These are phyloP conservation scores for Cubamyces sp. DNA, from an alignment of 768 basidiomycete species.

Conservation along the genomic window DNA sequence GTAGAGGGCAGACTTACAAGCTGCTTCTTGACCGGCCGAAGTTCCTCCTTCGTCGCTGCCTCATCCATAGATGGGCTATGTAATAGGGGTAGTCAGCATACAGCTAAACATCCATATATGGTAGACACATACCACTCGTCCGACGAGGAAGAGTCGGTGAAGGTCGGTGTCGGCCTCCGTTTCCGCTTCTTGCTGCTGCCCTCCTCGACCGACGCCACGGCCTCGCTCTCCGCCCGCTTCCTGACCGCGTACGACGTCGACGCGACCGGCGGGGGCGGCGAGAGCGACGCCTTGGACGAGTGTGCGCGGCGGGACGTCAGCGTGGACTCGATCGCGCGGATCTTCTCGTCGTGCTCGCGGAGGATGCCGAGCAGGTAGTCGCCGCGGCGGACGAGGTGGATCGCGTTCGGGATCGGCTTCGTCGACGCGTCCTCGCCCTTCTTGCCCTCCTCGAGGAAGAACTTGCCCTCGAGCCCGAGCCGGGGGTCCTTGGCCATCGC, in stretches of 20 bases:
- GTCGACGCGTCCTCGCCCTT: conserved; percentile 85
- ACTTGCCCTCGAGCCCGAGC: conserved; percentile 86
- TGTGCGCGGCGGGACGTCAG: conserved; percentile 71
- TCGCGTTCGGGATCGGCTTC: conserved; percentile 94
- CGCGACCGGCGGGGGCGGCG: conserved; percentile 75
- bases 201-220: conserved; percentile 74
- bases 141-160: conserved; percentile 92
- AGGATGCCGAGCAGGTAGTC: conserved; percentile 89
- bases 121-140: conserved; percentile 79
- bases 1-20: conserved; percentile 56
- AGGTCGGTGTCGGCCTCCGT: conserved; percentile 93
- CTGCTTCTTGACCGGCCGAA: conserved; percentile 96
- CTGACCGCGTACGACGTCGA: conserved; percentile 71
- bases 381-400: conserved; percentile 95
- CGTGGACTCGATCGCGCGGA: conserved; percentile 85
- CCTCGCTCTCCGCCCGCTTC: conserved; percentile 85
- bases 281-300: conserved; percentile 66
- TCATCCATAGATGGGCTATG: conserved; percentile 95
- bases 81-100: conserved; percentile 13
- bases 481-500: conserved; percentile 86
- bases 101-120: not conserved
- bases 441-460: conserved; percentile 98
- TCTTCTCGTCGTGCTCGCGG: conserved; percentile 88
- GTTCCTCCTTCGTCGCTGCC: conserved; percentile 86
- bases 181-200: conserved; percentile 76